These are phyloP conservation scores for Epichloe sibirici DNA, from an alignment of 2,329 filamentous ascomycete species.

Conservation along the genomic window DNA sequence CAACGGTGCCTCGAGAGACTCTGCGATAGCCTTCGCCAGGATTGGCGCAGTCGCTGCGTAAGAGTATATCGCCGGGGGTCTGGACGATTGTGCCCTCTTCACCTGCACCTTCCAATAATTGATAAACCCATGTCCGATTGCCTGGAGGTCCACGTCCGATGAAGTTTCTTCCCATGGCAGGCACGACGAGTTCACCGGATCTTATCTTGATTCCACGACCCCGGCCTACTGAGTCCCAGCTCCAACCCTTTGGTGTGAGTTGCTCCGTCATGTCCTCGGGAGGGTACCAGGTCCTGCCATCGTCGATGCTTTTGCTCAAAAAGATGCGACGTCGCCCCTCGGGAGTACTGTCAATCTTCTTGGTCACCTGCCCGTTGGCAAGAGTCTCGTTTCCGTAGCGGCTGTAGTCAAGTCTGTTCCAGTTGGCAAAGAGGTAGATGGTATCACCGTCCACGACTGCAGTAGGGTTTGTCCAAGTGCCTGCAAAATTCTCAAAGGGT, in stretches of 20 bases:
- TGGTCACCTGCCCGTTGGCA: slow-evolving; percentile 11
- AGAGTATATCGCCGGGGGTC: slow-evolving; percentile 9
- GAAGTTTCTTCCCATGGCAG: slow-evolving; percentile 13
- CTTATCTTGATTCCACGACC: slow-evolving; percentile 12
- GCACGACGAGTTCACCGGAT: slow-evolving; percentile 12
- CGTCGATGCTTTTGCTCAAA: slow-evolving; percentile 13
- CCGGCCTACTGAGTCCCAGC: slow-evolving; percentile 14
- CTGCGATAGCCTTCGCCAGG: slow-evolving; percentile 6
- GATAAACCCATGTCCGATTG: slow-evolving; percentile 11
- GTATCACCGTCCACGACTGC: slow-evolving; percentile 17
- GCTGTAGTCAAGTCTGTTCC: slow-evolving; percentile 17
- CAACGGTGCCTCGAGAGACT: slow-evolving; percentile 9
- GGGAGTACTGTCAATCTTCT: slow-evolving; percentile 11
- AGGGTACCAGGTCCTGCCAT: slow-evolving; percentile 14
- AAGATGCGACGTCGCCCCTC: slow-evolving; percentile 14
- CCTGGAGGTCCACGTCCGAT: slow-evolving; percentile 11
- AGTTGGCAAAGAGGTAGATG: slow-evolving; percentile 19
- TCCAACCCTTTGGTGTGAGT: slow-evolving; percentile 10
- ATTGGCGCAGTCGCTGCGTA: slow-evolving; percentile 10
- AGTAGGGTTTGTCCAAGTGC: slow-evolving; percentile 20
- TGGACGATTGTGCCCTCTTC: slow-evolving; percentile 11
- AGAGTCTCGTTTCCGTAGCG: slow-evolving; percentile 13
- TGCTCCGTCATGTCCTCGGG: slow-evolving; percentile 12
- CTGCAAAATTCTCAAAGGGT: slow-evolving; percentile 12
- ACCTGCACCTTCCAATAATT: slow-evolving; percentile 7